Evolutionary conservation across 2,329 filamentous ascomycete genomes (phyloP), one percentile per base, ranked within the genome.

Genomic region (Phoma sp.): DNA sequence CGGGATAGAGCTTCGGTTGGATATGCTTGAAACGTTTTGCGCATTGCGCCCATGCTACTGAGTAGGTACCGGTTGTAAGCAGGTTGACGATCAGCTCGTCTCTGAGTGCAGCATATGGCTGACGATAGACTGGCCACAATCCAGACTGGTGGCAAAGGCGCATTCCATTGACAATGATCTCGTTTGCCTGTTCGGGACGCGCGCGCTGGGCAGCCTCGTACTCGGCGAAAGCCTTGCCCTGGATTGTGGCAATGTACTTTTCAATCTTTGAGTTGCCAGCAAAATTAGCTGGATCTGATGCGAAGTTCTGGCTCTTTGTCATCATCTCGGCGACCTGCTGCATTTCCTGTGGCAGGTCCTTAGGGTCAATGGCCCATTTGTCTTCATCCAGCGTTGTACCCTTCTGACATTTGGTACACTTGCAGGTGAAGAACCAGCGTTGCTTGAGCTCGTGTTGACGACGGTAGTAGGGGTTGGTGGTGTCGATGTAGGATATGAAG

Each of bases 401-500:
- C 36, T 60, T 65, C 25, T 67, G 53, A 61, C 85, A 87, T 67
- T 81, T 82, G 5, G 64, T 55, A 62, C 86, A 88, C 36, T 66
- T 65, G 70, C 86, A 88, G 11, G 70, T 73, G 69, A 88, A 88
- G 67, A 81, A 84, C 74, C 86, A 88, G 25, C 81, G 77, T 23
- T 77, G 71, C 41, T 72, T 70, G 1, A 88, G 77, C 60, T 86
- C 81, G 2, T 69, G 70, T 57, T 80, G 82, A 3, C 86, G 81
- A n/a, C 76, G 73, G 7, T 72, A 61, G 24, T 76, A 78, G 0
- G 83, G 79, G 35, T 80, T 79, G 0, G 81, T 84, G 32, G 76
- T 75, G 62, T 88, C 86, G 57, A 86, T 77, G 64, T 89, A 89
- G 3, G 84, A 83, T 54, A 87, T 83, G 61, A 79, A 83, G 27